Evolutionary conservation across 1,139 yeast species (phyloP).

Genomic region (Candida frijolesensis): DNA sequence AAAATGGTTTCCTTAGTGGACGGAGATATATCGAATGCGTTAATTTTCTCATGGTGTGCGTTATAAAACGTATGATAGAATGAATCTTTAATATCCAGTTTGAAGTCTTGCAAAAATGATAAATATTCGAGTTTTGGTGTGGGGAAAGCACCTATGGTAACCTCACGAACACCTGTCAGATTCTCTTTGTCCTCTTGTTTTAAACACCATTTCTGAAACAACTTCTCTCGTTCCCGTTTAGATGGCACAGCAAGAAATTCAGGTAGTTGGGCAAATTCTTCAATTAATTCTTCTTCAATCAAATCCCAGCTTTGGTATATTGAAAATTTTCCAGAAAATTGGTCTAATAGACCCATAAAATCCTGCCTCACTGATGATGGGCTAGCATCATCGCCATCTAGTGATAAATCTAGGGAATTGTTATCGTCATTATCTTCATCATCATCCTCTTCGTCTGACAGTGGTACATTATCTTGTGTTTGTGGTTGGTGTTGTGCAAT

Average conservation of each 20-base stretch:
- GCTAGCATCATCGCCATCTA: slow-evolving; percentile 20
- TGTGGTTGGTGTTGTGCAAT: slow-evolving; percentile 9
- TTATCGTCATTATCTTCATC: slow-evolving; percentile 6
- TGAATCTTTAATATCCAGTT: slow-evolving; percentile 29
- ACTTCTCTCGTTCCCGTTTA: slow-evolving; percentile 22
- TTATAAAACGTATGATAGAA: slow-evolving; percentile 32
- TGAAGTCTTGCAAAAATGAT: slow-evolving; percentile 31
- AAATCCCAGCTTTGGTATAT: slow-evolving; percentile 42
- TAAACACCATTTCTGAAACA: slow-evolving; percentile 38
- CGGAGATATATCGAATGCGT: slow-evolving; percentile 17
- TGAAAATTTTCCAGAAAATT: slow-evolving; percentile 27
- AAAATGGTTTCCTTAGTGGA: slow-evolving; percentile 25
- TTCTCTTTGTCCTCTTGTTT: slow-evolving; percentile 3
- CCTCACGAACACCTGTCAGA: slow-evolving; percentile 4
- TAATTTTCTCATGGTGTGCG: slow-evolving; percentile 20
- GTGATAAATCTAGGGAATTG: slow-evolving; percentile 22
- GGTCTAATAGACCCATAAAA: slow-evolving; percentile 28
- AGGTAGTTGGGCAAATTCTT: slow-evolving; percentile 31
- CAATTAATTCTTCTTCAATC: slow-evolving; percentile 39
- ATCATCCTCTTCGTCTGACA: slow-evolving; percentile 4
- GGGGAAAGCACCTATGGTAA: slow-evolving; percentile 22
- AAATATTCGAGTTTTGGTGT: slow-evolving; percentile 26
- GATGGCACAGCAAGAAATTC: slow-evolving; percentile 31
- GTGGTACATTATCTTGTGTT: slow-evolving; percentile 2
- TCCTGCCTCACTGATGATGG: slow-evolving; percentile 3